Conservation (phyloP, 75 land plant species). For the Adiantum capillusveneris region DNA sequence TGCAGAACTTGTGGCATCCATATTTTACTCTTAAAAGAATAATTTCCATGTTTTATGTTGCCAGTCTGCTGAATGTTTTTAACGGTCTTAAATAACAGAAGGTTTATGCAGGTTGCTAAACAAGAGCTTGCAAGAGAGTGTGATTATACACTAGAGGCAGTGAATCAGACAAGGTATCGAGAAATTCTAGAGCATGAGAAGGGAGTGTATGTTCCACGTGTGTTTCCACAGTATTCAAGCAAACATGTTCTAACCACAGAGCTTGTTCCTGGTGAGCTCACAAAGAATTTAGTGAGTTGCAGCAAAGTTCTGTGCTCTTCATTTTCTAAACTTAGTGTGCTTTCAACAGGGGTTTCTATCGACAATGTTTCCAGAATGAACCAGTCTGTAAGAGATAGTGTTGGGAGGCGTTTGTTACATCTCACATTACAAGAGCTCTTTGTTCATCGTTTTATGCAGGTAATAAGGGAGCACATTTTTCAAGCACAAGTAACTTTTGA, state of each 20-base stretch:
- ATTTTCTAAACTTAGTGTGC: too few relatives aligned
- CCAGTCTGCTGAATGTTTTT: too few relatives aligned
- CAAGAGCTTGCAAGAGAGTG: constrained; percentile 95
- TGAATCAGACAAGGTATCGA: constrained; percentile 71
- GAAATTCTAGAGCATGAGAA: constrained; percentile 41
- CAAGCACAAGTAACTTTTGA: too few relatives aligned
- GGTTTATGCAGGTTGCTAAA: constrained; percentile 72
- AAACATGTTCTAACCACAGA: constrained; percentile 86
- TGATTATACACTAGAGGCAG: constrained; percentile 80
- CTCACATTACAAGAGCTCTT: constrained; percentile 86
- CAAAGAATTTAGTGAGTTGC: too few relatives aligned
- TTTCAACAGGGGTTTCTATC: constrained; percentile 64
- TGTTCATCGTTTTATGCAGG: constrained; percentile 96
- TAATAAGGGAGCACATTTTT: too few relatives aligned
- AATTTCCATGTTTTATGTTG: too few relatives aligned
- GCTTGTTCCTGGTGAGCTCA: constrained; percentile 69
- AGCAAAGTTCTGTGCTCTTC: too few relatives aligned
- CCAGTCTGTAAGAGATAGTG: constrained; percentile 67
- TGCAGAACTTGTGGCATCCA: too few relatives aligned
- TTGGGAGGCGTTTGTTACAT: constrained; percentile 67
- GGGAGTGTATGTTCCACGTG: constrained; percentile 85
- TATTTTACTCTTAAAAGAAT: too few relatives aligned
- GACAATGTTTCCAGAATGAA: constrained; percentile 64
- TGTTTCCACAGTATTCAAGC: constrained; percentile 69
- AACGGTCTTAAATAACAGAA: too few relatives aligned